Percentiles rank a stretch among this genome's conserved stretches.
phyloP scores from a whole-genome alignment of 2,329 filamentous ascomycete species.

The Aspergillus sp. region DNA sequence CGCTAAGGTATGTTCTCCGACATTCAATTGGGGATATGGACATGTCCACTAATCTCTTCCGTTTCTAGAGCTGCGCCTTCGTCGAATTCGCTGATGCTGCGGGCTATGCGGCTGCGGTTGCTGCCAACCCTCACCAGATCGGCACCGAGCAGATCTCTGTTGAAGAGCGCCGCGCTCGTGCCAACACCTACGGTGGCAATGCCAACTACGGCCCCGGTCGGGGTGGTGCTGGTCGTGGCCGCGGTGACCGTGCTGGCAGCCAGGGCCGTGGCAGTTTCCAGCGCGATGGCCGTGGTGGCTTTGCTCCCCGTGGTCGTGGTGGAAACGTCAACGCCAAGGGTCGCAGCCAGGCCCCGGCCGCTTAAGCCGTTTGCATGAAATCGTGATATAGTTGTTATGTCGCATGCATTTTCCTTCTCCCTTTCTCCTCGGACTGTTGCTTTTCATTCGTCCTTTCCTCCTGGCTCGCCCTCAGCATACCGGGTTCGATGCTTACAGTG shows the following conservation, averaged over 20 bases:
- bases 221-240: constrained; percentile 64
- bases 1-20: constrained; percentile 64
- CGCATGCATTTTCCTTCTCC: constrained; percentile 2
- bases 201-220: constrained; percentile 60
- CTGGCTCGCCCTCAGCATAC: constrained; percentile 19
- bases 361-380: constrained; percentile 26
- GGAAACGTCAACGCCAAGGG: constrained; percentile 51
- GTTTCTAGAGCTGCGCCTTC: constrained; percentile 83
- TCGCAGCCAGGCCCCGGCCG: constrained; percentile 46
- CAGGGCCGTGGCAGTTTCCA: constrained; percentile 67
- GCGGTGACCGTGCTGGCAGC: constrained; percentile 65
- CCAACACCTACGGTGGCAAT: constrained; percentile 67
- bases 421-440: background rate
- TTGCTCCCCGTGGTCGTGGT: constrained; percentile 64
- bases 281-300: constrained; percentile 67
- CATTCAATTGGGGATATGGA: background rate
- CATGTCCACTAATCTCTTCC: constrained; percentile 1
- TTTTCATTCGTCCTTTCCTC: constrained; percentile 18
- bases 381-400: background rate
- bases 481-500: constrained; percentile 15
- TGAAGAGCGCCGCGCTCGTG: constrained; percentile 82
- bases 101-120: constrained; percentile 78
- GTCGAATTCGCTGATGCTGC: constrained; percentile 84
- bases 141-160: constrained; percentile 80
- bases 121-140: constrained; percentile 81